These are phyloP conservation scores for Phytophthora cajani DNA, from an alignment of 352 stramenopile genomes.

Conservation along the genomic window DNA sequence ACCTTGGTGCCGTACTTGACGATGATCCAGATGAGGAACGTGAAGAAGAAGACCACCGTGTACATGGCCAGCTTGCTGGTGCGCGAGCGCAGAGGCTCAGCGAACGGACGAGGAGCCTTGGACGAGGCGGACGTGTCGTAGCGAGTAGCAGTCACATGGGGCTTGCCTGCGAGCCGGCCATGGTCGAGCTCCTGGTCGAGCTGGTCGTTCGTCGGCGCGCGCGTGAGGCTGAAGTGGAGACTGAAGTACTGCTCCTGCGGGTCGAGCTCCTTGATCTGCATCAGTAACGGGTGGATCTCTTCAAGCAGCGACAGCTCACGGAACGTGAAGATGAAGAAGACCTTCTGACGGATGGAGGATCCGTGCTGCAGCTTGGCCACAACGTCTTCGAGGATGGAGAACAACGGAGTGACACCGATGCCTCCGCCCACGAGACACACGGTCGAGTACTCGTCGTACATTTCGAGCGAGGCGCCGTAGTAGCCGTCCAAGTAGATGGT, in stretches of 20 bases:
- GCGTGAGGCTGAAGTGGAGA: constrained; percentile 43
- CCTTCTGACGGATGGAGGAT: constrained; percentile 19
- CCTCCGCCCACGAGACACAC: constrained; percentile 36
- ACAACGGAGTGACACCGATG: constrained; percentile 53
- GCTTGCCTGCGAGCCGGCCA: constrained; percentile 19
- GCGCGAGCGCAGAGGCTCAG: constrained; percentile 36
- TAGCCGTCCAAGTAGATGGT: constrained; percentile 58
- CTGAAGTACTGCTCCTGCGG: constrained; percentile 29
- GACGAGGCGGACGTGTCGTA: constrained; percentile 16
- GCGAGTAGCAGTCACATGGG: constrained; percentile 7
- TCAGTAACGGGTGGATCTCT: constrained; percentile 49
- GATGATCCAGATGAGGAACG: constrained; percentile 36
- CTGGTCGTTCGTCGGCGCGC: constrained; percentile 16
- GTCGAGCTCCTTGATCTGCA: constrained; percentile 39
- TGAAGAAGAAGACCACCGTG: constrained; percentile 26
- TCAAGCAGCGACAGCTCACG: constrained; percentile 50
- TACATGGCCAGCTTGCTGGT: constrained; percentile 34
- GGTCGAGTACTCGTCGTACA: constrained; percentile 46
- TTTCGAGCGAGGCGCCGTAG: constrained; percentile 50
- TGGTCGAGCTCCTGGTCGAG: constrained; percentile 38
- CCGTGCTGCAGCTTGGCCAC: constrained; percentile 26
- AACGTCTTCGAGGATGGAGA: constrained; percentile 58
- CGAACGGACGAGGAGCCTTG: constrained; percentile 34
- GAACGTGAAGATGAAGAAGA: constrained; percentile 57
- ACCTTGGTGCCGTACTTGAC: constrained; percentile 40